Percentiles rank a stretch among this genome's conserved stretches.
phyloP scores from a whole-genome alignment of 2,329 filamentous ascomycete genomes.

The Alternaria angustiovoidea region DNA sequence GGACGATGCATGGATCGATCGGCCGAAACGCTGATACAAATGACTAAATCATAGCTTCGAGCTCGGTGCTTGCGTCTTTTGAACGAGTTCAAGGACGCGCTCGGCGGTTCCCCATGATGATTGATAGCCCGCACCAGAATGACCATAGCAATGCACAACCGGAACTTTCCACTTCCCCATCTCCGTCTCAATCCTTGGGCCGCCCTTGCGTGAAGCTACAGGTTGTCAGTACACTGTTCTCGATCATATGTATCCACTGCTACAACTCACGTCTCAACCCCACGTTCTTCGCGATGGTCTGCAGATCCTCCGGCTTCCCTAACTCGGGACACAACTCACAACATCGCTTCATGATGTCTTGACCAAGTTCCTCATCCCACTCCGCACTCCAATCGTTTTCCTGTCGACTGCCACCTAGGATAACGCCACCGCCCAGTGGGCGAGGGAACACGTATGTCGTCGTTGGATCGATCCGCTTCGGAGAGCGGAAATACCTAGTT shows the following conservation, averaged over 20 bases:
- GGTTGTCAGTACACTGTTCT: not conserved
- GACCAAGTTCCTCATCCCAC: constrained; percentile 77
- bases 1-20: too few species aligned
- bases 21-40: not conserved
- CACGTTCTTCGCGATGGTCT: constrained; percentile 81
- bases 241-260: not conserved
- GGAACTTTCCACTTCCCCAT: constrained; percentile 64
- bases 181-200: constrained; percentile 75
- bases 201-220: constrained; percentile 70
- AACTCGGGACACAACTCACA: constrained; percentile 72
- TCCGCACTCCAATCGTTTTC: constrained; percentile 80
- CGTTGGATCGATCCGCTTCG: constrained; percentile 52
- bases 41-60: constrained; percentile 34
- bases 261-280: constrained; percentile 69
- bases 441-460: constrained; percentile 58
- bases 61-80: constrained; percentile 31
- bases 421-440: constrained; percentile 74
- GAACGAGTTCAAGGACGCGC: constrained; percentile 52
- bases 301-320: constrained; percentile 73
- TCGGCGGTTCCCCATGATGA: constrained; percentile 56
- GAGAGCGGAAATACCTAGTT: constrained; percentile 50
- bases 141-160: constrained; percentile 80
- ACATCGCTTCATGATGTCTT: constrained; percentile 82
- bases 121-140: constrained; percentile 78
- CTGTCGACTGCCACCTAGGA: constrained; percentile 84